Percentiles rank a stretch among this genome's conserved stretches.
These are phyloP conservation scores for Pleurotus ostreatus DNA, from an alignment of 768 basidiomycete genomes.

Conservation along the genomic window DNA sequence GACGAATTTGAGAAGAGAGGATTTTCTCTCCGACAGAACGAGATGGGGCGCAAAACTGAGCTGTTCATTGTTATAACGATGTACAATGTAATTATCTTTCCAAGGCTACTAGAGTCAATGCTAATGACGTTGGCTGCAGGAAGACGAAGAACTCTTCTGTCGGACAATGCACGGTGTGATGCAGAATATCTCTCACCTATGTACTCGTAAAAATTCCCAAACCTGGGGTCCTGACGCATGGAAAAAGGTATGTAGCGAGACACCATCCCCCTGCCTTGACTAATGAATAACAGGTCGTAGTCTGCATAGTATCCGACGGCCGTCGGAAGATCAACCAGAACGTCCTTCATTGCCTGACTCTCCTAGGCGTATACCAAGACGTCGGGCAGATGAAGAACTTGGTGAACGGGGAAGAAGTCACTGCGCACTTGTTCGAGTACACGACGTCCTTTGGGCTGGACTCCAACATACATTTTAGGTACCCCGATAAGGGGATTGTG, in stretches of 20 bases:
- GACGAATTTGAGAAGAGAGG: slow-evolving; percentile 85
- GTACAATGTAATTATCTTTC: slow-evolving; percentile 68
- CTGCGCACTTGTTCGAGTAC: slow-evolving; percentile 75
- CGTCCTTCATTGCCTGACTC: slow-evolving; percentile 83
- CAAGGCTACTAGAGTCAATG: not conserved
- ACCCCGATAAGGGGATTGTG: slow-evolving; percentile 89
- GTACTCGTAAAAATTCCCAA: slow-evolving; percentile 82
- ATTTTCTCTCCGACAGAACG: slow-evolving; percentile 83
- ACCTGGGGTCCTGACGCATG: slow-evolving; percentile 96
- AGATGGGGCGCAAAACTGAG: slow-evolving; percentile 77
- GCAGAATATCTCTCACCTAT: slow-evolving; percentile 78
- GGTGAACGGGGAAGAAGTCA: slow-evolving; percentile 69
- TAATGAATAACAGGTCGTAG: slow-evolving; percentile 60
- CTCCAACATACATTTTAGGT: slow-evolving; percentile 76
- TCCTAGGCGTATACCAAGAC: slow-evolving; percentile 88
- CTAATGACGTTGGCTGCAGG: slow-evolving; percentile 35
- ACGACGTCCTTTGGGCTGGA: slow-evolving; percentile 79
- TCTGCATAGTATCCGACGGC: slow-evolving; percentile 89
- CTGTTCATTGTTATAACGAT: slow-evolving; percentile 94
- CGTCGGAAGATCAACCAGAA: slow-evolving; percentile 79
- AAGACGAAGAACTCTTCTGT: slow-evolving; percentile 88
- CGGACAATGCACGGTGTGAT: slow-evolving; percentile 94
- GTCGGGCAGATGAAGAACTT: slow-evolving; percentile 56
- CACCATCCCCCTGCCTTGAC: too few relatives aligned
- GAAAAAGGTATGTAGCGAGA: slow-evolving; percentile 66